Percentiles rank a stretch among this genome's conserved stretches.
These are phyloP conservation scores for Neonectria magnoliae DNA, from an alignment of 2,329 filamentous ascomycete species.

Conservation along the genomic window DNA sequence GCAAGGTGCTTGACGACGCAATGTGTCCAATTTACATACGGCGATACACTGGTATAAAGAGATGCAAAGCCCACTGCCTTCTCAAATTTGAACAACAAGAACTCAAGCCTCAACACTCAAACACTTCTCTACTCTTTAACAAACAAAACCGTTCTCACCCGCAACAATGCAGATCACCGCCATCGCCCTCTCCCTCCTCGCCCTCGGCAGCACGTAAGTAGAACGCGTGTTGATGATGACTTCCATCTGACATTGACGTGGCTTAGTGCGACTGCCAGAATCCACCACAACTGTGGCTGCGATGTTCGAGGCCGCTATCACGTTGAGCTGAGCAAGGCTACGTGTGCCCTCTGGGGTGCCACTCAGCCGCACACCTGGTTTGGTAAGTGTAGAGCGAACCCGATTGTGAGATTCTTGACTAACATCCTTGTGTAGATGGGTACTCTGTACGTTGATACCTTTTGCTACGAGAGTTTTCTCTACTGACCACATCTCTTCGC, in stretches of 20 bases:
- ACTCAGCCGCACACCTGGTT: slow-evolving; percentile 20
- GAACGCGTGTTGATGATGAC: neutral
- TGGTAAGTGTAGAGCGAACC: neutral
- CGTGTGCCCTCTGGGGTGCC: slow-evolving; percentile 25
- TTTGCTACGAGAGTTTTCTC: neutral
- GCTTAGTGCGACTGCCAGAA: neutral
- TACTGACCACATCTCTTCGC: neutral
- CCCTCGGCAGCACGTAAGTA: slow-evolving; percentile 11
- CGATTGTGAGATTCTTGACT: neutral
- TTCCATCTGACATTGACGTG: neutral
- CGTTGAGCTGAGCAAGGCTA: slow-evolving; percentile 9
- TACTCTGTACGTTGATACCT: slow-evolving; percentile 20
- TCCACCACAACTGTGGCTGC: slow-evolving; percentile 31
- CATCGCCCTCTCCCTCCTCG: neutral
- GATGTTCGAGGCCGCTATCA: slow-evolving; percentile 17
- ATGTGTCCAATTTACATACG: neutral
- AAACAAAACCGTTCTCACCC: neutral
- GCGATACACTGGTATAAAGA: neutral
- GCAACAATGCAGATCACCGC: slow-evolving; percentile 1
- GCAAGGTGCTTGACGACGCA: neutral
- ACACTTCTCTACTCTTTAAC: neutral
- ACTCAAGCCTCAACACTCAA: slow-evolving; percentile 1
- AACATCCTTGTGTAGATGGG: slow-evolving; percentile 6
- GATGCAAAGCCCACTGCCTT: neutral
- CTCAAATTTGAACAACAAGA: neutral